Evolutionary conservation across 2,329 filamentous ascomycete species (phyloP), one percentile per base, ranked within the genome.

Genomic region (Apiospora hydei): DNA sequence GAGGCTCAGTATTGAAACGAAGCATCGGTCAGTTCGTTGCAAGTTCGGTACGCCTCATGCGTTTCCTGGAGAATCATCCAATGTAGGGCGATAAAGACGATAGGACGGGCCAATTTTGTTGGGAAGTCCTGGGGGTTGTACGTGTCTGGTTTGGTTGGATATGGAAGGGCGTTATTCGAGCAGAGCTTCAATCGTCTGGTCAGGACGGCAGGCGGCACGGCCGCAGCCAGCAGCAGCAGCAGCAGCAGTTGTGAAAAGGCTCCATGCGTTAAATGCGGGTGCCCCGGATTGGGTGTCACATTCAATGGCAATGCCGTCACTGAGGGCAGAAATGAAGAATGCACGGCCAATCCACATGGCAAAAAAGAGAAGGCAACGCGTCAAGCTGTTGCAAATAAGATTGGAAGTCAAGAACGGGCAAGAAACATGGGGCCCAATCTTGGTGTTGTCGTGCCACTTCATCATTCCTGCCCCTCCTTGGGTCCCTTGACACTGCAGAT

Each of bases 401-500:
- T 61, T 61, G 30, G 53, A 38, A 61, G 53, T 21, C 53, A 61
- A 34, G 21, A 61, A 34, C 30, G 18, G 21, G 11, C 26, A 64
- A 13, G n/a, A 41, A 64, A 64, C 57, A 64, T 64, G 41, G 57
- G 34, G 18, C 10, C 57, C 34, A 41, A 64, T 64, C 30, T 64
- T 64, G 57, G 41, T 64, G 57, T 30, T 30, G 26, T 30, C 26
- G 57, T 41, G 34, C 57, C 57, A 64, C 57, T 64, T 41, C 57
- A 64, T 64, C 57, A 64, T 64, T 4, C 18, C 18, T 64, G 57
- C 57, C 57, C 57, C 57, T 64, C 57, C 53, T 38, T 38, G 30
- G n/a, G 21, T n/a, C 41, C 57, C 26, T 30, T 41, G 57, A 41
- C 57, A 64, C 5, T 30, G 7, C 7, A 13, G 57, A 64, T 61